Base-by-base conservation (phyloP, 177 flowering plant genomes). In the Vitis hybrid region DNA sequence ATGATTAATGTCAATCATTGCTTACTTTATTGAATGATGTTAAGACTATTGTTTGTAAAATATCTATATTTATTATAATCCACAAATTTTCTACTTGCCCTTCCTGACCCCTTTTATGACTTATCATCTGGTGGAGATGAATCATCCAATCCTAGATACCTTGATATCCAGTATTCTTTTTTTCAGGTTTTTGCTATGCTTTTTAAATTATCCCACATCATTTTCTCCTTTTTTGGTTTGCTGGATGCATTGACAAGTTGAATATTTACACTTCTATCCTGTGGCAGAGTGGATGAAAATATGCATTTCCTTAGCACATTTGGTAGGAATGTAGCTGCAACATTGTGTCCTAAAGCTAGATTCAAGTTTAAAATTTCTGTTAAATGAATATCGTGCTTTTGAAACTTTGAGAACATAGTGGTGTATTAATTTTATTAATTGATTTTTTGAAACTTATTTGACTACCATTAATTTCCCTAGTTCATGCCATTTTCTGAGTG, bases 111-210 rank as follows among this genome's bases (percentile, higher is more conserved):
- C 30, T 19, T 50, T 67, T 40, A 40, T 40, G 46, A 54, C 65
- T 57, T 27, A 27, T 70, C 75, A 24, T 49, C 66, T 56, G 65
- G 70, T 58, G 11, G 52, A 70, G 70, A 66, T 70, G 66, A 65
- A 14, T 64, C 7, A 50, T 57, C 10, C 24, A 10, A 51, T 64
- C 7, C 14, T 56, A 49, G 57, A 16, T 24, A 46, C 52, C 60
- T 54, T 18, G 60, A 50, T 11, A 62, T 40, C 21, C 55, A n/a
- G 55, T 68, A 49, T 59, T 48, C 12, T 50, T 62, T 11, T 40
- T 65, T 57, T 40, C 12, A 10, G 15, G 54, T 57, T 51, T 64
- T 49, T 64, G 27, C 11, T 58, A 49, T 19, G 11, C 24, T 40
- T 69, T 30, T 40, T 11, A 7, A 56, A 49, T 46, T 50, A 50